Evolutionary conservation across 2,329 filamentous ascomycete species (phyloP).

Genomic region (Coniochaeta sp.): DNA sequence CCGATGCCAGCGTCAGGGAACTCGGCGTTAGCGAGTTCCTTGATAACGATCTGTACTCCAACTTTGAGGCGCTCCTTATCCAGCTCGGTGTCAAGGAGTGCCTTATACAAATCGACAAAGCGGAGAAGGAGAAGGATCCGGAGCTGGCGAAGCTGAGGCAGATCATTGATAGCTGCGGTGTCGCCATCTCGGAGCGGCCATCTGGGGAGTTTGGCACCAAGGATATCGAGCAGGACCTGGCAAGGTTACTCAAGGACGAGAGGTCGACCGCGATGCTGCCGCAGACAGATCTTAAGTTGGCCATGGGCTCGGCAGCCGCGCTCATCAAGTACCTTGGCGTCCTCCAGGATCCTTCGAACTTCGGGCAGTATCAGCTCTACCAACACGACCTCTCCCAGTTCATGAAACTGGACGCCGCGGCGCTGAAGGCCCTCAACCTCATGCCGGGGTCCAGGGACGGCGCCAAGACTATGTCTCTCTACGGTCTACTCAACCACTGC

Average conservation of each 20-base stretch:
- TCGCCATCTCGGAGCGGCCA: conserved; percentile 78
- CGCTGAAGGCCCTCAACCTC: conserved; percentile 86
- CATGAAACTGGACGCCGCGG: conserved; percentile 96
- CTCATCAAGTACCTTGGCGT: conserved; percentile 91
- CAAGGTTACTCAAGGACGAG: conserved; percentile 82
- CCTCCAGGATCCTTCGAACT: conserved; percentile 87
- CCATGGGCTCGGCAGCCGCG: conserved; percentile 90
- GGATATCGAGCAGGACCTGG: conserved; percentile 93
- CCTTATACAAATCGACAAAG: conserved; percentile 70
- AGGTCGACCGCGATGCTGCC: conserved; percentile 68
- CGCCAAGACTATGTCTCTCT: conserved; percentile 95
- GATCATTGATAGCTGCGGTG: conserved; percentile 87
- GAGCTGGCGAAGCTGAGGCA: conserved; percentile 81
- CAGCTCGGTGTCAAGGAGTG: conserved; percentile 95
- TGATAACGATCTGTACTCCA: conserved; percentile 98
- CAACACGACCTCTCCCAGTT: conserved; percentile 95
- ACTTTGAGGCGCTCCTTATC: conserved; percentile 95
- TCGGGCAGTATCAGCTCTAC: conserved; percentile 94
- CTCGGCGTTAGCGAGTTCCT: conserved; percentile 95
- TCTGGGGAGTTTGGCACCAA: conserved; percentile 73
- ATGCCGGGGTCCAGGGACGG: conserved; percentile 96
- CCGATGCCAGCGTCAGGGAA: conserved; percentile 92
- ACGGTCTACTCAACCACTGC: conserved; percentile 91
- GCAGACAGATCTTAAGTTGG: conserved; percentile 87
- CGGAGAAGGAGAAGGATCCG: conserved; percentile 78